Percentiles rank a stretch among this genome's conserved stretches.
Conservation (phyloP, 768 basidiomycete genomes). For the Russula emetica region DNA sequence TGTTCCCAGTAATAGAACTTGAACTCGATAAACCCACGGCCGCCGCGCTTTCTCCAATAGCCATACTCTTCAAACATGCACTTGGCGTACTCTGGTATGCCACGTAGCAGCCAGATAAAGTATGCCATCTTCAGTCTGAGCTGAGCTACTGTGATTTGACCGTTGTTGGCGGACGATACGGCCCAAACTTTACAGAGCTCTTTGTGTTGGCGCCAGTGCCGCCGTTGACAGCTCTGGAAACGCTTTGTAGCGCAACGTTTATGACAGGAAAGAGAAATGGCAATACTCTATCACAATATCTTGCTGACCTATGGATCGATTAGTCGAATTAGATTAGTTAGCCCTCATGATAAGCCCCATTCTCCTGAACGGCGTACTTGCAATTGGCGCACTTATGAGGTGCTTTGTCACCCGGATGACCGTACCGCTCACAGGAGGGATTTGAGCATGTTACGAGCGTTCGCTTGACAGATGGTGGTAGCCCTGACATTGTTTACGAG, state of each 20-base stretch:
- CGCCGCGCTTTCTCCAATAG: slow-evolving; percentile 16
- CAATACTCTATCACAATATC: slow-evolving; percentile 25
- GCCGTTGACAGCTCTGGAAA: slow-evolving; percentile 25
- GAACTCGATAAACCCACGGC: slow-evolving; percentile 29
- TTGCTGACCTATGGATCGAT: slow-evolving; percentile 21
- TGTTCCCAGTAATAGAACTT: slow-evolving; percentile 29
- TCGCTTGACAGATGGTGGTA: slow-evolving; percentile 24
- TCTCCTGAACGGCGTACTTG: slow-evolving; percentile 22
- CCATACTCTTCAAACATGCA: slow-evolving; percentile 26
- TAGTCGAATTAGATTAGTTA: background rate
- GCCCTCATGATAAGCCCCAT: background rate
- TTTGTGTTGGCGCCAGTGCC: slow-evolving; percentile 29
- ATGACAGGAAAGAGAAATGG: background rate
- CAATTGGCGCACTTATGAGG: slow-evolving; percentile 26
- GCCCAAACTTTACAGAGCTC: slow-evolving; percentile 29
- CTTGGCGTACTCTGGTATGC: slow-evolving; percentile 24
- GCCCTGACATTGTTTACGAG: slow-evolving; percentile 22
- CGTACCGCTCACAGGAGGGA: slow-evolving; percentile 16
- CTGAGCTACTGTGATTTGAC: slow-evolving; percentile 26
- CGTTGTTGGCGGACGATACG: slow-evolving; percentile 21
- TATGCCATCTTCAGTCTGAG: slow-evolving; percentile 29
- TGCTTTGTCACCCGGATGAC: slow-evolving; percentile 18
- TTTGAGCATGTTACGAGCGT: slow-evolving; percentile 26
- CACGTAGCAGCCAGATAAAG: slow-evolving; percentile 29
- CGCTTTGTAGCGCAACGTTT: background rate